phyloP scores from a whole-genome alignment of 2,329 filamentous ascomycete genomes.

The Fusarium incarnatum region DNA sequence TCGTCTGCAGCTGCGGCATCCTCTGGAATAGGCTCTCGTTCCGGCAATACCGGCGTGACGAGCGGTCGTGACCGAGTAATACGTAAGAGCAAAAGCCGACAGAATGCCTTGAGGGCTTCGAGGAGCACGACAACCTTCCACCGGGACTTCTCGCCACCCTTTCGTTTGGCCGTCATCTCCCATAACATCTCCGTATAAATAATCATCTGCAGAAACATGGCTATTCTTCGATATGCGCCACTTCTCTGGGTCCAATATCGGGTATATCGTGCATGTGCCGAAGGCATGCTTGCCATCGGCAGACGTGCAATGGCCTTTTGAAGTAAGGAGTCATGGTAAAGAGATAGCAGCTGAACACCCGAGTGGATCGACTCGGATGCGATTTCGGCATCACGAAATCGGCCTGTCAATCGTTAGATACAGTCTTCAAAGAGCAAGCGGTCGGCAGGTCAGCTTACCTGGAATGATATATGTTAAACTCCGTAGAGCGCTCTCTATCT shows the following conservation, averaged over 20 bases:
- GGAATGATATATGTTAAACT: slow-evolving; percentile 97
- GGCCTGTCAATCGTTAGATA: slow-evolving; percentile 62
- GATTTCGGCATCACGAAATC: slow-evolving; percentile 91
- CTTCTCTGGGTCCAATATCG: slow-evolving; percentile 73
- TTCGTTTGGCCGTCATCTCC: slow-evolving; percentile 94
- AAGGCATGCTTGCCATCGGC: slow-evolving; percentile 65
- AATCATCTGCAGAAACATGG: slow-evolving; percentile 86
- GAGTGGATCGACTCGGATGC: slow-evolving; percentile 94
- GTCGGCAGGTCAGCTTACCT: slow-evolving; percentile 59
- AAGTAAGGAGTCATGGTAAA: slow-evolving; percentile 93
- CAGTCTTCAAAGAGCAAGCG: background rate
- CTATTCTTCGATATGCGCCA: slow-evolving; percentile 81
- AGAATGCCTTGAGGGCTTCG: slow-evolving; percentile 87
- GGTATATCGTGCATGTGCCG: slow-evolving; percentile 73
- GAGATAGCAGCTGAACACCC: slow-evolving; percentile 85
- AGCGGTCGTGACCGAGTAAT: slow-evolving; percentile 86
- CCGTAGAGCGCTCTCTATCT: slow-evolving; percentile 92
- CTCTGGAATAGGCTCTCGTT: slow-evolving; percentile 80
- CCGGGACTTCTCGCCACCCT: slow-evolving; percentile 79
- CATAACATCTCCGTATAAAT: slow-evolving; percentile 96
- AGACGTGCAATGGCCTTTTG: slow-evolving; percentile 70
- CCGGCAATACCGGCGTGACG: slow-evolving; percentile 84
- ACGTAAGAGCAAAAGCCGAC: slow-evolving; percentile 81
- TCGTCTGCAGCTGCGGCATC: slow-evolving; percentile 64
- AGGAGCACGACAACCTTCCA: slow-evolving; percentile 90